phyloP scores from a whole-genome alignment of 345 rosid genomes.

The Erucastrum elatum region DNA sequence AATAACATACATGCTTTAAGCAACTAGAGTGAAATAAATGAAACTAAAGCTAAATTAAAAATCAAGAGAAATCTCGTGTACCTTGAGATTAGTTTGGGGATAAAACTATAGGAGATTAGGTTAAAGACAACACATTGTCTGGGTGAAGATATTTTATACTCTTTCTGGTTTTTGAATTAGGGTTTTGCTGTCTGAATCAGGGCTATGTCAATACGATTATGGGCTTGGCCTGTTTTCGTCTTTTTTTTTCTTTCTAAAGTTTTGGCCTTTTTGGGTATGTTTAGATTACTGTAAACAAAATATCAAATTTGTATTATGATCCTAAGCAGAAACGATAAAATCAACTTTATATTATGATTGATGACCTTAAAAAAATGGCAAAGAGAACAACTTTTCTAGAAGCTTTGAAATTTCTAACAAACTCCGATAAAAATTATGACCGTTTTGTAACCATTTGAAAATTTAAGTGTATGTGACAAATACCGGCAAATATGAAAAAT shows the following conservation, averaged over 20 bases:
- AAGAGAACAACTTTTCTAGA: neutral
- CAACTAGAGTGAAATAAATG: neutral
- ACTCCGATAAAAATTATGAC: neutral
- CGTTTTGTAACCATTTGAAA: neutral
- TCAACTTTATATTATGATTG: neutral
- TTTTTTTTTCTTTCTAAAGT: neutral
- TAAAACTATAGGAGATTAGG: neutral
- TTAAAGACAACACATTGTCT: neutral
- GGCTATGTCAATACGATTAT: too few species aligned
- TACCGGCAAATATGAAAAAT: neutral
- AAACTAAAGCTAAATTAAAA: too few species aligned
- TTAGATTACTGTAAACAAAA: neutral
- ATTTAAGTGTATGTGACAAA: neutral
- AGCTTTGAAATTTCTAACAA: neutral
- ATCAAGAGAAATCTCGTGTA: too few species aligned
- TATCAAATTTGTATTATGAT: neutral
- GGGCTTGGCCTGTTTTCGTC: neutral
- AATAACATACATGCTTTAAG: too few species aligned
- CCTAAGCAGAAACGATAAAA: neutral
- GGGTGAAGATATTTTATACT: neutral
- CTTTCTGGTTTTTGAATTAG: too few species aligned
- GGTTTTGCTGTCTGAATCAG: too few species aligned
- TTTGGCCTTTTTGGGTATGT: neutral
- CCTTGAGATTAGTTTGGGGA: neutral
- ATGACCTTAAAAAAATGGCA: neutral